phyloP scores from a whole-genome alignment of 768 basidiomycete genomes.

The Lepiota subincarnata region DNA sequence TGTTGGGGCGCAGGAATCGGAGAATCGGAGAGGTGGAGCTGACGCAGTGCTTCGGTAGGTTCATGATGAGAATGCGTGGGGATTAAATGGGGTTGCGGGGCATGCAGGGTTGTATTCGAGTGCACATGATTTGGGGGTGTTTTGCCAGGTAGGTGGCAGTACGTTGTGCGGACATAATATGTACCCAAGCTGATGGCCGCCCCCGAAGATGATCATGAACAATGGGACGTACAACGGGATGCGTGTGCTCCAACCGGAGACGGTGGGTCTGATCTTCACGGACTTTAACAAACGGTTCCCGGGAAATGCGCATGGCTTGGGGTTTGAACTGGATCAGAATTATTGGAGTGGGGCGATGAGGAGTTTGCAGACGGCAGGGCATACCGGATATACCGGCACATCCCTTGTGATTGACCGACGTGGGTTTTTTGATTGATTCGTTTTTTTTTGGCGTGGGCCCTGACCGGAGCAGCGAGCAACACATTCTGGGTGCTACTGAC shows the following conservation, averaged over 20 bases:
- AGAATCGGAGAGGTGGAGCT: not conserved
- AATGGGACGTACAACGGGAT: conserved; percentile 24
- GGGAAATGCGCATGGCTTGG: conserved; percentile 23
- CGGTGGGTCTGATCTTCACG: conserved; percentile 25
- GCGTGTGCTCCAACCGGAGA: conserved; percentile 20
- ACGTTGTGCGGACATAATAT: too few species aligned
- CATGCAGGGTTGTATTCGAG: conserved; percentile 27
- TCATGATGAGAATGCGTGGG: conserved; percentile 28
- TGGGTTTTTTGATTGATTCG: conserved; percentile 10
- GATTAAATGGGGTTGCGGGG: conserved; percentile 23
- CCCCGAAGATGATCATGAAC: conserved; percentile 25
- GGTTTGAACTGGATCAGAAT: conserved; percentile 24
- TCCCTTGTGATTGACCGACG: conserved; percentile 25
- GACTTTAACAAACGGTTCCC: conserved; percentile 24
- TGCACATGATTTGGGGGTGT: conserved; percentile 22
- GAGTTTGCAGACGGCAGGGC: conserved; percentile 24
- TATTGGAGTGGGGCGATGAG: conserved; percentile 26
- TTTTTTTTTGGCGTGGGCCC: not conserved
- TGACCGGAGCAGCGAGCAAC: conserved; percentile 20
- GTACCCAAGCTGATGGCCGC: too few species aligned
- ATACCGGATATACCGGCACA: conserved; percentile 24
- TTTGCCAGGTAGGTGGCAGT: conserved; percentile 20
- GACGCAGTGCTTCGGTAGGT: conserved; percentile 15
- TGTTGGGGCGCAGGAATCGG: not conserved
- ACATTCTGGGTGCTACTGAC: conserved; percentile 25